Conservation (phyloP, 768 basidiomycete species). For the Mycena galopus region DNA sequence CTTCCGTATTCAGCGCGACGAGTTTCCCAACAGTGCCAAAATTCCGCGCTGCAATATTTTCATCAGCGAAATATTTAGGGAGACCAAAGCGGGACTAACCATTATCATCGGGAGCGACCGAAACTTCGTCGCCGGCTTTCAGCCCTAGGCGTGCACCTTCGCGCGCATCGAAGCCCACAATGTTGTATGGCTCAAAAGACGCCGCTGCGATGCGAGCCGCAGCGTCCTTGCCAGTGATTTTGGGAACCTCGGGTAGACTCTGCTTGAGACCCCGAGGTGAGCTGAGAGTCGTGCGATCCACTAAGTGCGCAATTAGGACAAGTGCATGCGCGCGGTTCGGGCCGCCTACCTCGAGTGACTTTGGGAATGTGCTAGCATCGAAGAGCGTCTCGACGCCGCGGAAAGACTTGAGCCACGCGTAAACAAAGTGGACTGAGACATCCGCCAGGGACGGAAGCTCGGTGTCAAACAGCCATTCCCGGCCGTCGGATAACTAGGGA, state of each 20-base stretch:
- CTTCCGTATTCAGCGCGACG: conserved; percentile 61
- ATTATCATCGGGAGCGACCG: conserved; percentile 61
- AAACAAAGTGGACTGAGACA: conserved; percentile 63
- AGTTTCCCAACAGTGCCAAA: conserved; percentile 61
- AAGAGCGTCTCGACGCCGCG: conserved; percentile 52
- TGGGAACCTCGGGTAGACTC: conserved; percentile 40
- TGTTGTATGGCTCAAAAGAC: conserved; percentile 50
- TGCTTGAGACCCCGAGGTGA: conserved; percentile 48
- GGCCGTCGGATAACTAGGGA: conserved; percentile 60
- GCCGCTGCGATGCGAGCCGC: conserved; percentile 56
- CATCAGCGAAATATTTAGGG: not conserved
- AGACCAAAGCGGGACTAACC: conserved; percentile 46
- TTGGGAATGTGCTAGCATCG: conserved; percentile 53
- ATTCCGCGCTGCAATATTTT: conserved; percentile 47
- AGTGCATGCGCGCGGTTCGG: not conserved
- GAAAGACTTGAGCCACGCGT: conserved; percentile 59
- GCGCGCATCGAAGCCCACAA: conserved; percentile 59
- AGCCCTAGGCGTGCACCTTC: conserved; percentile 61
- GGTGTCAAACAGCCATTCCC: conserved; percentile 72
- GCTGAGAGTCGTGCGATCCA: conserved; percentile 61
- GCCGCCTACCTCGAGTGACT: conserved; percentile 53
- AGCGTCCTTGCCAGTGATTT: conserved; percentile 57
- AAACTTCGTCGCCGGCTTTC: conserved; percentile 52
- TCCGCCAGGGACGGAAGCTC: conserved; percentile 65
- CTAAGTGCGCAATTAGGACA: conserved; percentile 43